phyloP scores from a whole-genome alignment of 2,329 filamentous ascomycete genomes.

The Penicillium sp. region DNA sequence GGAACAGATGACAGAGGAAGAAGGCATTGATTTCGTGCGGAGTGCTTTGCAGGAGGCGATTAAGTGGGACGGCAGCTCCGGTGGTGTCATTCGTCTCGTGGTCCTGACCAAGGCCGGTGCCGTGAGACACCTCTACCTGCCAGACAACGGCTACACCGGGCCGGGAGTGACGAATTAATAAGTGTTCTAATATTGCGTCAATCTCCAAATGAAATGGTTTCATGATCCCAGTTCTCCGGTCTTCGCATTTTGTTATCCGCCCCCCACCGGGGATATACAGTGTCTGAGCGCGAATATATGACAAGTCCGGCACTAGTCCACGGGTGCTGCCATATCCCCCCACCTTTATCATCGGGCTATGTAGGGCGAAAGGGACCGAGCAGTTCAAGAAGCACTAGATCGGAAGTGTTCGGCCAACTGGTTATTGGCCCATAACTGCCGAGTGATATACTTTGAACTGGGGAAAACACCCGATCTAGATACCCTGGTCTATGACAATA shows the following conservation, averaged over 20 bases:
- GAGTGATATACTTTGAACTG: background rate
- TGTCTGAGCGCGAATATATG: background rate
- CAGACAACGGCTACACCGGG: slow-evolving; percentile 82
- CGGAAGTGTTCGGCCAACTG: background rate
- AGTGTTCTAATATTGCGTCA: slow-evolving; percentile 24
- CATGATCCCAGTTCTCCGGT: slow-evolving; percentile 7
- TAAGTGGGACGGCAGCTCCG: slow-evolving; percentile 99
- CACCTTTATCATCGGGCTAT: background rate
- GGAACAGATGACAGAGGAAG: slow-evolving; percentile 89
- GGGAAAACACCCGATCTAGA: background rate
- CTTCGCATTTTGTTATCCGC: background rate
- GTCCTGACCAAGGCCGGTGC: slow-evolving; percentile 88
- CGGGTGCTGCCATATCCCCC: slow-evolving; percentile 1
- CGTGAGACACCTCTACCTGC: slow-evolving; percentile 90
- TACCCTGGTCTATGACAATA: slow-evolving; percentile 15
- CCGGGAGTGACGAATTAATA: slow-evolving; percentile 56
- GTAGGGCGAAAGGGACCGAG: background rate
- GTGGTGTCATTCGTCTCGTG: slow-evolving; percentile 96
- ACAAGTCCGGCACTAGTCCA: background rate
- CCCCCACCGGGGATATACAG: background rate
- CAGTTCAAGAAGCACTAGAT: background rate
- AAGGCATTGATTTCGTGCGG: slow-evolving; percentile 91
- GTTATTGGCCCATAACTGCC: slow-evolving; percentile 1
- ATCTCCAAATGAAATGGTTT: slow-evolving; percentile 19
- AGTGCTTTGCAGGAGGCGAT: slow-evolving; percentile 88